Base-by-base conservation (phyloP, 2,329 filamentous ascomycete species). In the Triangularia setosa region DNA sequence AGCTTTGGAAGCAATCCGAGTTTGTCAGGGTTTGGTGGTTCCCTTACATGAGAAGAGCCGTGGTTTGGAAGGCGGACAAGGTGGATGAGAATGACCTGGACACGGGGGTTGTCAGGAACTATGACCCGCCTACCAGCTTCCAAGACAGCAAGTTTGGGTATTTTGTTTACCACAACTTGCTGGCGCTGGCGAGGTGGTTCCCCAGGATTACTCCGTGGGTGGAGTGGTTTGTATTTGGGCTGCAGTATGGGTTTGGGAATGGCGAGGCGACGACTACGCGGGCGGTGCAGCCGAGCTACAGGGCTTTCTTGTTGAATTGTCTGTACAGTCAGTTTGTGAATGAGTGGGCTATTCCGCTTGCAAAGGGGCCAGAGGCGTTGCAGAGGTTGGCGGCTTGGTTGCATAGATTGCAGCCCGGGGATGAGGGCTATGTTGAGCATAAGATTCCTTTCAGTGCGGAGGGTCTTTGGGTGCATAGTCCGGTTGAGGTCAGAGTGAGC, bases 291-390 rank as follows among this genome's bases (percentile, higher is more conserved):
- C 87, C 90, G 23, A 90, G 90, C 68, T 87, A 90, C 65, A 81
- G 89, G 68, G 94, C 93, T 12, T 84, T 98, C 55, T 83, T 97
- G 60, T 94, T 99, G 91, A 95, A 99, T 80, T 99, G 95, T 73
- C 85, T 98, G 5, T 99, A 97, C 81, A 94, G 91, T n/a, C 95
- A 99, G 74, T 97, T 92, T 72, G 95, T 99, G 69, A 97, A 99
- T 76, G 95, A 99, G 76, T 99, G 95, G 95, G 94, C 94, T 0
- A 84, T 99, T 6, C 94, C 95, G 1, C 83, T 99, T 0, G 81
- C 87, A 68, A 90, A 90, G 69, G 95, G 95, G 0, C 94, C 94
- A 14, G 93, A 97, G 77, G 93, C 92, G 7, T 86, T 99, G 53
- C 84, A 81, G 30, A 87, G 95, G 9, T 83, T 99, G 12, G 91